Evolutionary conservation across 1,139 yeast species (phyloP).

Genomic region (Suhomyces anneliseae): DNA sequence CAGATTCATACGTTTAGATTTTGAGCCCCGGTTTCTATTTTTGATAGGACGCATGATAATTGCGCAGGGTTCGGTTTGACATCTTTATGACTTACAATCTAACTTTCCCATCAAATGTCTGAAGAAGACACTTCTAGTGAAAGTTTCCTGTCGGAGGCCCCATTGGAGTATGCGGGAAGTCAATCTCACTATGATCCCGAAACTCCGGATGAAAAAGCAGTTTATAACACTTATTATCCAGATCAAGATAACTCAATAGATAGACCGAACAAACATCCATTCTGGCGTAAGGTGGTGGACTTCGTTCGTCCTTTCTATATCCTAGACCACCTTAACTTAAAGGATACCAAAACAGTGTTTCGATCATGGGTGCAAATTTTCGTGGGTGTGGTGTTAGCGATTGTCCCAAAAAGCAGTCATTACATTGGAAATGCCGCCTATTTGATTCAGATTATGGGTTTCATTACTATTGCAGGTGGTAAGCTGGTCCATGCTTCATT

Average conservation of each 20-base stretch:
- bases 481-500: conserved; percentile 22
- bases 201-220: background rate
- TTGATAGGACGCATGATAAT: background rate
- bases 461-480: conserved; percentile 32
- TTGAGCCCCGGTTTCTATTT: background rate
- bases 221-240: conserved; percentile 1
- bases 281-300: conserved; percentile 16
- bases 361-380: conserved; percentile 34
- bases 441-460: conserved; percentile 30
- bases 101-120: background rate
- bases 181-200: background rate
- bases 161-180: background rate
- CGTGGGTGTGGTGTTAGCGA: conserved; percentile 25
- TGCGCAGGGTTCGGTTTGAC: background rate
- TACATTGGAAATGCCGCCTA: conserved; percentile 37
- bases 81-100: background rate
- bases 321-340: conserved; percentile 26
- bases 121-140: background rate
- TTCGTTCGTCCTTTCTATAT: conserved; percentile 26
- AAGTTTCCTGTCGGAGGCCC: background rate
- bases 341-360: conserved; percentile 26
- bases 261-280: conserved; percentile 1
- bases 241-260: background rate
- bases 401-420: conserved; percentile 24
- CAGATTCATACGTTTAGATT: background rate